Conservation (phyloP, 2,329 filamentous ascomycete genomes). For the Penicillium sp. region DNA sequence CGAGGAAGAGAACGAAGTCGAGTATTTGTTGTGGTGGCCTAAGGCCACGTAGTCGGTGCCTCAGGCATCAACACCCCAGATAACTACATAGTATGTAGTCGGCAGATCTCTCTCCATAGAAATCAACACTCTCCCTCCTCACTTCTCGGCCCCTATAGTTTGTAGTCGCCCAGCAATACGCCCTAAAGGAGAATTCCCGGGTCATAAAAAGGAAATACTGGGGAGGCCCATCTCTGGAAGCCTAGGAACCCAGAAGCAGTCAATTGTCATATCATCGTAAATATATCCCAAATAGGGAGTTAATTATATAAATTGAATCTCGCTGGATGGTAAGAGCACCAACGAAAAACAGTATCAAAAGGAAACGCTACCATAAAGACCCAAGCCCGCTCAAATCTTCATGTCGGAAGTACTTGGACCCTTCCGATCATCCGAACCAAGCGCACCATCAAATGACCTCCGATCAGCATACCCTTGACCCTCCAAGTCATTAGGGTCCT, state of each 20-base stretch:
- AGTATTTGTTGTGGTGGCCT: too few species aligned
- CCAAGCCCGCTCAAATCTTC: conserved; percentile 13
- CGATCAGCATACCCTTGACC: conserved; percentile 14
- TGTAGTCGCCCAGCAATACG: too few species aligned
- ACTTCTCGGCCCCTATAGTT: too few species aligned
- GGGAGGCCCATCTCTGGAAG: neutral
- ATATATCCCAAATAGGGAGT: conserved; percentile 1
- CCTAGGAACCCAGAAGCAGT: neutral
- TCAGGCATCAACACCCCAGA: too few species aligned
- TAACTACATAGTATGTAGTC: too few species aligned
- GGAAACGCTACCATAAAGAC: neutral
- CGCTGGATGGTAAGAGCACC: neutral
- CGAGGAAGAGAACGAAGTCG: too few species aligned
- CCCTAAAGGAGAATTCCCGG: too few species aligned
- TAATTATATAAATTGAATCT: neutral
- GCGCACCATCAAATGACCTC: conserved; percentile 13
- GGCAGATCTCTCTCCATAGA: too few species aligned
- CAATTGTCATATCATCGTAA: conserved; percentile 15
- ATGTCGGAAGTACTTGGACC: conserved; percentile 16
- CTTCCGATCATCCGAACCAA: conserved; percentile 23
- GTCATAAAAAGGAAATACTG: neutral
- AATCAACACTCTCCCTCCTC: too few species aligned
- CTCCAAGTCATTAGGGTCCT: conserved; percentile 32
- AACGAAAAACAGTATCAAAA: neutral
- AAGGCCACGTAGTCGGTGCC: too few species aligned